Percentiles rank a stretch among this genome's conserved stretches.
Conservation (phyloP, 1,284 basidiomycete species). For the Taiwanofungus camphoratus region DNA sequence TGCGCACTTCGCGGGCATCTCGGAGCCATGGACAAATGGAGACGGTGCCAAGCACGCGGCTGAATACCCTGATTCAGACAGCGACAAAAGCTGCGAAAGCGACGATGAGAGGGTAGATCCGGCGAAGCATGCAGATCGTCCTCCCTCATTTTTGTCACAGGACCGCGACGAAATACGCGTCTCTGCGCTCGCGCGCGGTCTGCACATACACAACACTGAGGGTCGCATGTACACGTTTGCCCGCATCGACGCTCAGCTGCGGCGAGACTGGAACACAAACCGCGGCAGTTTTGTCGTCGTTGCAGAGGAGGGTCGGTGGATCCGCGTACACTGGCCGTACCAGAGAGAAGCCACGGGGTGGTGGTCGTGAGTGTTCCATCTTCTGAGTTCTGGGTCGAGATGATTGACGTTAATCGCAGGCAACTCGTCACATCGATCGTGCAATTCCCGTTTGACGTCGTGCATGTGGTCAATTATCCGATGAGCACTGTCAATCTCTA, state of each 20-base stretch:
- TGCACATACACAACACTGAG: slow-evolving; percentile 31
- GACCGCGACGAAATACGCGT: slow-evolving; percentile 30
- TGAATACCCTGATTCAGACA: neutral
- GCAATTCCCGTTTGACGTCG: slow-evolving; percentile 27
- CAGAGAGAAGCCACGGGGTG: slow-evolving; percentile 15
- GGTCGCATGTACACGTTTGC: slow-evolving; percentile 38
- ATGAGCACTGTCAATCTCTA: slow-evolving; percentile 31
- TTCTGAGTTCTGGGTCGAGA: slow-evolving; percentile 4
- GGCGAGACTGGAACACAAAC: slow-evolving; percentile 32
- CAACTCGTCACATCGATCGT: slow-evolving; percentile 23
- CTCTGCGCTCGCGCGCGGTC: slow-evolving; percentile 25
- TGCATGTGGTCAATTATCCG: slow-evolving; percentile 28
- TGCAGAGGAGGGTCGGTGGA: slow-evolving; percentile 34
- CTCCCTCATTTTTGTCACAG: slow-evolving; percentile 10
- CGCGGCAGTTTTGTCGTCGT: slow-evolving; percentile 35
- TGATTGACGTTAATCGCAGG: slow-evolving; percentile 9
- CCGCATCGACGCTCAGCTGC: slow-evolving; percentile 31
- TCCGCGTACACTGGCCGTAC: slow-evolving; percentile 26
- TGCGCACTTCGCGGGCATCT: slow-evolving; percentile 24
- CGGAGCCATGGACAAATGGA: neutral
- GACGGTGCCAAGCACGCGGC: slow-evolving; percentile 3
- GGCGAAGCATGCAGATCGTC: slow-evolving; percentile 1
- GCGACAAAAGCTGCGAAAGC: slow-evolving; percentile 10
- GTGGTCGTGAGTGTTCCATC: slow-evolving; percentile 18
- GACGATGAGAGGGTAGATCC: slow-evolving; percentile 1